Evolutionary conservation across 2,329 filamentous ascomycete genomes (phyloP), one percentile per base, ranked within the genome.

Genomic region (Trichoderma sp.): DNA sequence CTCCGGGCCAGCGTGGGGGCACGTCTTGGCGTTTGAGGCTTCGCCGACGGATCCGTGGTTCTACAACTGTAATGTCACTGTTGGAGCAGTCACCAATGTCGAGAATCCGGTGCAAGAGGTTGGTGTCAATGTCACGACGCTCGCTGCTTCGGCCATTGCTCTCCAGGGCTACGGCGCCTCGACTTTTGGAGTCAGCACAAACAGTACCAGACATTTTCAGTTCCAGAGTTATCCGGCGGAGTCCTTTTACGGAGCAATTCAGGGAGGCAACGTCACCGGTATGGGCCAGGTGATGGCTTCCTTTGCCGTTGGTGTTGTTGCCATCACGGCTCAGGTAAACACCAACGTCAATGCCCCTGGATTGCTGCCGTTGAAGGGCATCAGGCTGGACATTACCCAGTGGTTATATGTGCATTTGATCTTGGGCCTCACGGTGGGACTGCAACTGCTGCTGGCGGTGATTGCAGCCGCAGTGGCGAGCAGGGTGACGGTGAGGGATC

Each of bases 171-270:
- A 82, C 71, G 76, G 76, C 34, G 74, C 74, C 1, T 76, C 77
- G 2, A 20, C 59, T 6, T 73, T 75, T 12, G 77, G 74, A 66
- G 74, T 66, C 12, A 75, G 34, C 65, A 75, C 75, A 65, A 76
- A 76, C 71, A 73, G 73, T 70, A 73, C 76, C 39, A 69, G 73
- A 17, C 67, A 72, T 66, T 72, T 76, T 43, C 78, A 80, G 73
- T 81, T 77, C 58, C 82, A 84, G 73, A 81, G 80, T 11, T 86
- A 85, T 65, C 84, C 84, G 0, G 77, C 79, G 30, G 81, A 84
- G 65, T 80, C 81, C 1, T 71, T 77, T 5, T 84, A 81, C 65
- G 84, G 84, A 2, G 47, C 55, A 0, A 76, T 80, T 3, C 67
- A 75, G 13, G 69, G 77, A 13, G 84, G 84, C 1, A 73, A 75